These are phyloP conservation scores for button mushroom (Agaricus bisporus) DNA, from an alignment of 768 basidiomycete species.

Conservation along the genomic window DNA sequence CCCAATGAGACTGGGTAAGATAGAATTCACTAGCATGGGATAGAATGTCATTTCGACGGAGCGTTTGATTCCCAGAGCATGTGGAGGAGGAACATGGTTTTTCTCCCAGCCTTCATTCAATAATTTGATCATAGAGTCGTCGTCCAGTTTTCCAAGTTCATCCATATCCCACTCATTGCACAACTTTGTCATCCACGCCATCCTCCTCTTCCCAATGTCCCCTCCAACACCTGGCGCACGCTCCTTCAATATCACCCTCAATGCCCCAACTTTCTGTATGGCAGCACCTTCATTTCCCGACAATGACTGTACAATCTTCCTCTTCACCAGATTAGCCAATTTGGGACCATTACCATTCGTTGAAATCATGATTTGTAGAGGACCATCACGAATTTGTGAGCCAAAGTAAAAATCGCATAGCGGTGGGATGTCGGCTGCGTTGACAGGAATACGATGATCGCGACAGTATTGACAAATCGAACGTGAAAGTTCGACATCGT, in stretches of 20 bases:
- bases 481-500: constrained; percentile 68
- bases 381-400: constrained; percentile 83
- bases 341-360: constrained; percentile 93
- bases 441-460: constrained; percentile 71
- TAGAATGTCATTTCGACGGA: background rate
- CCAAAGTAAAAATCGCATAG: constrained; percentile 99
- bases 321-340: constrained; percentile 78
- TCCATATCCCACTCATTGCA: constrained; percentile 86
- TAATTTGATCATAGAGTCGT: constrained; percentile 53
- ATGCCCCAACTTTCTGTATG: constrained; percentile 70
- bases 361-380: constrained; percentile 92
- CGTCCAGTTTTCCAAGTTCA: constrained; percentile 68
- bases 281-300: constrained; percentile 70
- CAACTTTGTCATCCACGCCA: constrained; percentile 88
- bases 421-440: constrained; percentile 94
- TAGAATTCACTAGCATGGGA: background rate
- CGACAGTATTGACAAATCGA: constrained; percentile 70
- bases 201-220: constrained; percentile 65
- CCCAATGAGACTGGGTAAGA: constrained; percentile 5
- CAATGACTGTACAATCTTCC: constrained; percentile 59
- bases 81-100: constrained; percentile 31
- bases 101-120: constrained; percentile 87
- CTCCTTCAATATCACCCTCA: constrained; percentile 68
- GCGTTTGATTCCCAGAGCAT: background rate
- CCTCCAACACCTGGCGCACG: constrained; percentile 84